A percentile compares a stretch with the other conserved stretches of the same genome.
Conservation (phyloP, 1,139 yeast genomes). For the Scheffersomyces quercinus region DNA sequence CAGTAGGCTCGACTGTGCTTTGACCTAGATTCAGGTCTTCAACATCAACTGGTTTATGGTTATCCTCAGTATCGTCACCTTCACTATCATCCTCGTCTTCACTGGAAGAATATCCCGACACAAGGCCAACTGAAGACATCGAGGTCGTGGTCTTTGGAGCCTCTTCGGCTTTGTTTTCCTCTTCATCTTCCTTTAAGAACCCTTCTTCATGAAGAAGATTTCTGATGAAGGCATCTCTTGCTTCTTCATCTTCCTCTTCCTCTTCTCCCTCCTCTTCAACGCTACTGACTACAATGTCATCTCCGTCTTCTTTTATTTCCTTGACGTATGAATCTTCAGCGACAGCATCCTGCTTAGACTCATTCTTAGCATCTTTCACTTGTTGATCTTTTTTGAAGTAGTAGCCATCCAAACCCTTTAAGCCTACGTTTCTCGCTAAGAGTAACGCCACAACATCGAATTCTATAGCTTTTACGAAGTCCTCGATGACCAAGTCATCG, state of each 20-base stretch:
- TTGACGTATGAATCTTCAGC: background rate
- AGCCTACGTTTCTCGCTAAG: conserved; percentile 34
- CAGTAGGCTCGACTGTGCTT: background rate
- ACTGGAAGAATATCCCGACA: conserved; percentile 13
- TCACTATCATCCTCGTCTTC: conserved; percentile 4
- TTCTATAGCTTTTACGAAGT: conserved; percentile 21
- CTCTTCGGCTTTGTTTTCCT: conserved; percentile 1
- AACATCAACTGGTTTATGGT: conserved; percentile 4
- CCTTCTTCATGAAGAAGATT: conserved; percentile 23
- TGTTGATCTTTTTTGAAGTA: conserved; percentile 1
- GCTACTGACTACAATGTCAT: conserved; percentile 4
- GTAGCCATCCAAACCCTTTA: conserved; percentile 9
- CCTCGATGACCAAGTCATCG: conserved; percentile 15
- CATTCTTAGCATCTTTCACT: conserved; percentile 2
- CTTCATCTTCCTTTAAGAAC: conserved; percentile 5
- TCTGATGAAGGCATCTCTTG: conserved; percentile 14
- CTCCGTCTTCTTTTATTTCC: conserved; percentile 6
- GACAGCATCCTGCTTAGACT: conserved; percentile 3
- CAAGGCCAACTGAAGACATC: conserved; percentile 1
- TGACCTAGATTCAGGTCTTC: background rate
- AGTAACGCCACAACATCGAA: conserved; percentile 33
- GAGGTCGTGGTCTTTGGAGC: background rate
- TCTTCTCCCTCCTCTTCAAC: conserved; percentile 8
- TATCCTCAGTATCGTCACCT: conserved; percentile 10
- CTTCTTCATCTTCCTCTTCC: conserved; percentile 8